A percentile compares a stretch with the other conserved stretches of the same genome.
These are phyloP conservation scores for Oryza longistaminata DNA, from an alignment of 176 grass and related monocot genomes.

Conservation along the genomic window DNA sequence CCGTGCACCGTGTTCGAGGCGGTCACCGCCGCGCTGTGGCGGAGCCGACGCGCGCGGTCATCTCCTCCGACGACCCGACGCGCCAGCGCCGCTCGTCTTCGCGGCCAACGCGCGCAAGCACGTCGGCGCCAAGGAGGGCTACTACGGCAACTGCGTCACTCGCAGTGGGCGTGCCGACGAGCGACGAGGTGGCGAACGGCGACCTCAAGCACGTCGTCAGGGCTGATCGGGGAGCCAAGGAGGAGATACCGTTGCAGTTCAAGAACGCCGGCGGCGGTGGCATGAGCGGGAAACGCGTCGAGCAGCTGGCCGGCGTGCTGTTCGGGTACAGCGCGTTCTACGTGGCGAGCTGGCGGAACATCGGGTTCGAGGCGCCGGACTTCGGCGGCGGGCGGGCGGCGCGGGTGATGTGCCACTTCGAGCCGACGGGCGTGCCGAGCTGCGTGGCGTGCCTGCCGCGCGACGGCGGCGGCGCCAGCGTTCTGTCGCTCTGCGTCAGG, in stretches of 20 bases:
- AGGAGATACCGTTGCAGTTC: not conserved
- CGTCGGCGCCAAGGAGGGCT: not conserved
- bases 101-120: not conserved
- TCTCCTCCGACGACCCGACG: not conserved
- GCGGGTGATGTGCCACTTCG: not conserved
- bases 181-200: not conserved
- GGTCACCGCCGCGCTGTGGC: conserved; percentile 28
- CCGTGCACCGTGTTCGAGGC: conserved; percentile 43
- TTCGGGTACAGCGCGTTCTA: conserved; percentile 4
- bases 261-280: not conserved
- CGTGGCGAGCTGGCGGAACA: conserved; percentile 18
- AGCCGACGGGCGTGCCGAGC: not conserved
- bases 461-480: not conserved
- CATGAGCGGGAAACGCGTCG: not conserved
- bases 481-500: conserved; percentile 7
- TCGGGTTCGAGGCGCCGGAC: not conserved
- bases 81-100: not conserved
- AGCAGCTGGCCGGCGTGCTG: not conserved
- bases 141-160: conserved; percentile 9
- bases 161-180: not conserved
- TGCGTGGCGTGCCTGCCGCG: conserved; percentile 3
- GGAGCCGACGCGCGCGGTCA: conserved; percentile 29
- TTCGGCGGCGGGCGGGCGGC: conserved; percentile 8
- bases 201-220: not conserved
- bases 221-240: not conserved